Evolutionary conservation across 768 basidiomycete genomes (phyloP).

Genomic region (Mycena metata): DNA sequence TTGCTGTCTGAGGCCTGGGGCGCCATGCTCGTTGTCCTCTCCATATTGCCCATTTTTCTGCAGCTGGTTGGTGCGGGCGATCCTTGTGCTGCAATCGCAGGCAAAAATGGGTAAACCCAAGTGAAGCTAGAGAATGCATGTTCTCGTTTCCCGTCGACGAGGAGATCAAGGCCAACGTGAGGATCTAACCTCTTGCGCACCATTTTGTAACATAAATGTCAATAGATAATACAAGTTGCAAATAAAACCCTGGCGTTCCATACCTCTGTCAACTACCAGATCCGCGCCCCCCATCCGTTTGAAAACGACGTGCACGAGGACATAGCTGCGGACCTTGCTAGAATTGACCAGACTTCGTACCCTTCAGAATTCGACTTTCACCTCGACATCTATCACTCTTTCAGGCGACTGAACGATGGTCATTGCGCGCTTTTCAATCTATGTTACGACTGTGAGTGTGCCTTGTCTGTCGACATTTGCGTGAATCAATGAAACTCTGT

Average conservation of each 20-base stretch:
- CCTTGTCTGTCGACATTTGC: background rate
- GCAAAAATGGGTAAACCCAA: slow-evolving; percentile 68
- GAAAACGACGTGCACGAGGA: slow-evolving; percentile 69
- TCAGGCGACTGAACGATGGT: slow-evolving; percentile 70
- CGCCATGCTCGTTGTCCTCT: slow-evolving; percentile 16
- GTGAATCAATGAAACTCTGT: background rate
- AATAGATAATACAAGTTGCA: slow-evolving; percentile 69
- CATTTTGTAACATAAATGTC: background rate
- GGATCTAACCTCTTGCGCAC: slow-evolving; percentile 27
- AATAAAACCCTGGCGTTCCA: slow-evolving; percentile 73
- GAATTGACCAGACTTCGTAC: slow-evolving; percentile 60
- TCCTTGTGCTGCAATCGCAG: slow-evolving; percentile 66
- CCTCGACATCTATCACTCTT: slow-evolving; percentile 64
- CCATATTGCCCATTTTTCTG: slow-evolving; percentile 6
- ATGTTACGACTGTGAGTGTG: slow-evolving; percentile 68
- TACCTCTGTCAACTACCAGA: slow-evolving; percentile 69
- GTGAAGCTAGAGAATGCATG: slow-evolving; percentile 65
- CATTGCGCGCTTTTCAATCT: slow-evolving; percentile 69
- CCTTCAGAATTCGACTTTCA: slow-evolving; percentile 68
- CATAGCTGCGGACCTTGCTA: slow-evolving; percentile 61
- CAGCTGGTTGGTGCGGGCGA: slow-evolving; percentile 44
- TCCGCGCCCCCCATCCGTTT: slow-evolving; percentile 67
- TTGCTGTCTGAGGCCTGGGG: too few species aligned
- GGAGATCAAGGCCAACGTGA: slow-evolving; percentile 64
- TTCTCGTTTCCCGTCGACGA: slow-evolving; percentile 62